Conservation (phyloP, 176 grass and related monocot species). For the Zoysia japonica region DNA sequence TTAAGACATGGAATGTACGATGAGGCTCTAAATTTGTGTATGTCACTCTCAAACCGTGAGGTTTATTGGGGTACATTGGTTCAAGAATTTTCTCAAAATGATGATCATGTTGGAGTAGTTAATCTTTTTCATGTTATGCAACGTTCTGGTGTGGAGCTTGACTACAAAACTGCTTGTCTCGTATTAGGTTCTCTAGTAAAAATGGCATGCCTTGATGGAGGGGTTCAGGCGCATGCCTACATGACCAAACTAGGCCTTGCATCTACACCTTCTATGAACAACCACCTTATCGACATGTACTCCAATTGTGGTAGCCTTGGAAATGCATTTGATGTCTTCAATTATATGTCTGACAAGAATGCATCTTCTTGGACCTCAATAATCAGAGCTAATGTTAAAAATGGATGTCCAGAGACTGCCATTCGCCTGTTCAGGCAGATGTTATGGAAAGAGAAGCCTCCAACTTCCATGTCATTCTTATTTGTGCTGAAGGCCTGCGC, state of each 20-base stretch:
- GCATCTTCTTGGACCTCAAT: conserved; percentile 65
- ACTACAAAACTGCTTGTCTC: conserved; percentile 30
- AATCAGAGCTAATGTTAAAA: conserved; percentile 49
- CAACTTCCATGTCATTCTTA: conserved; percentile 48
- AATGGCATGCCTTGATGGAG: conserved; percentile 31
- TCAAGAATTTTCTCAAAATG: conserved; percentile 38
- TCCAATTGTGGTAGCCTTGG: conserved; percentile 50
- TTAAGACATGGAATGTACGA: conserved; percentile 16
- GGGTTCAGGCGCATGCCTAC: conserved; percentile 58
- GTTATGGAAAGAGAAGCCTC: conserved; percentile 44
- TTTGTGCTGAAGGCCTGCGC: conserved; percentile 59
- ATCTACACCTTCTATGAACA: conserved; percentile 28
- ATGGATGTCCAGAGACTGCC: conserved; percentile 47
- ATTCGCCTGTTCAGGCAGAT: conserved; percentile 57
- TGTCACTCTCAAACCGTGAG: conserved; percentile 35
- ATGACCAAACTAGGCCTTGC: conserved; percentile 53
- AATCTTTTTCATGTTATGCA: conserved; percentile 48
- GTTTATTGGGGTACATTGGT: conserved; percentile 45
- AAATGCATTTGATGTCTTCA: conserved; percentile 53
- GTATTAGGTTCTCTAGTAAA: conserved; percentile 49
- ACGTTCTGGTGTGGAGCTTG: conserved; percentile 32
- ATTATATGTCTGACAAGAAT: conserved; percentile 46
- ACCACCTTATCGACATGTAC: conserved; percentile 65
- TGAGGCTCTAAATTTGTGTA: conserved; percentile 40
- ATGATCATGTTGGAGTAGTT: conserved; percentile 46